Conservation (phyloP, 176 grass and related monocot genomes). For the Aegilops longissima region DNA sequence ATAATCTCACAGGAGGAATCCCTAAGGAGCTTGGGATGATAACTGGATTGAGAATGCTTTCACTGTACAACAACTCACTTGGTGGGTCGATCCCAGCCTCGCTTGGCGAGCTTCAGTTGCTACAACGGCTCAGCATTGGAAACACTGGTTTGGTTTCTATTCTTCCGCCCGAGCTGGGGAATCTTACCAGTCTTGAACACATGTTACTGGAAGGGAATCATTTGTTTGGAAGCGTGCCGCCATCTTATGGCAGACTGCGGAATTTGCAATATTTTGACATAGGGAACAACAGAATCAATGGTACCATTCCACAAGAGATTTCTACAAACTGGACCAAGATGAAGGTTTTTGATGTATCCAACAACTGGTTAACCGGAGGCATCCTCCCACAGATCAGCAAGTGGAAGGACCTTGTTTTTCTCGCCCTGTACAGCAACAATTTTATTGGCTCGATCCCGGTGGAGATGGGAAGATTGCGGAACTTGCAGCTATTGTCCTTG, state of each 20-base stretch:
- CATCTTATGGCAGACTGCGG: neutral
- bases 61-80: neutral
- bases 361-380: slow-evolving; percentile 27
- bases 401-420: neutral
- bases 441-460: neutral
- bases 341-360: slow-evolving; percentile 31
- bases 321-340: slow-evolving; percentile 48
- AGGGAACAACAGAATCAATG: neutral
- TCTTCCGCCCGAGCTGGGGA: neutral
- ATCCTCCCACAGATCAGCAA: neutral
- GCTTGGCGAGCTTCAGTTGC: neutral
- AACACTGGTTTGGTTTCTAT: neutral
- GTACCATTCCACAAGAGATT: slow-evolving; percentile 21
- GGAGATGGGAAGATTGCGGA: neutral
- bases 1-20: slow-evolving; percentile 25
- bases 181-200: neutral
- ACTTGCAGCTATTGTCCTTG: neutral
- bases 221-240: neutral
- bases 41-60: neutral
- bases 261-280: neutral
- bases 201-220: neutral
- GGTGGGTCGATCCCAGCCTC: slow-evolving; percentile 12
- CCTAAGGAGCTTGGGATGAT: neutral
- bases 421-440: neutral
- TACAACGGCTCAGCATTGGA: neutral